Conservation (phyloP, 495 filamentous ascomycete genomes). For the Hyaloscypha finlandica region DNA sequence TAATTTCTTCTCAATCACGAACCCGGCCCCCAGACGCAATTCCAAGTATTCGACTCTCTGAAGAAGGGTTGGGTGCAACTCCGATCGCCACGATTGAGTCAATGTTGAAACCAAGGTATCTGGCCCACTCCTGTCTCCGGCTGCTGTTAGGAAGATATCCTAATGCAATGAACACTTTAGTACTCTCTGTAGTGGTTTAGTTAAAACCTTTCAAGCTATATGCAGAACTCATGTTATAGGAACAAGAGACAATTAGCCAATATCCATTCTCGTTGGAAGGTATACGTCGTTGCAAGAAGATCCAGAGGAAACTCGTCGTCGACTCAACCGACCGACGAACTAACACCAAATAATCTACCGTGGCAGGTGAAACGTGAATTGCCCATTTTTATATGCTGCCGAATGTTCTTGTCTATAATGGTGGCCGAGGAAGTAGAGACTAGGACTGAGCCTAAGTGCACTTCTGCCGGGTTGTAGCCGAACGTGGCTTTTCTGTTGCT, state of each 20-base stretch:
- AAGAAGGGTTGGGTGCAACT: slow-evolving; percentile 25
- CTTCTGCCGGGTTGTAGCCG: slow-evolving; percentile 33
- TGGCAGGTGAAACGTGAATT: slow-evolving; percentile 39
- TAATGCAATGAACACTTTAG: slow-evolving; percentile 23
- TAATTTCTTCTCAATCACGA: too few relatives aligned
- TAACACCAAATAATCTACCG: slow-evolving; percentile 40
- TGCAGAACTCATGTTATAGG: slow-evolving; percentile 31
- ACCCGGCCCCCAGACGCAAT: slow-evolving; percentile 29
- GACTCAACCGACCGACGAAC: slow-evolving; percentile 36
- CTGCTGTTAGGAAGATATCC: slow-evolving; percentile 36
- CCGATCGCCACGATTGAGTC: slow-evolving; percentile 37
- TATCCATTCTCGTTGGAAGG: slow-evolving; percentile 37
- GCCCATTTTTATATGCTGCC: slow-evolving; percentile 37
- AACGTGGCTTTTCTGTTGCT: slow-evolving; percentile 35
- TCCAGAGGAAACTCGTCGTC: slow-evolving; percentile 30
- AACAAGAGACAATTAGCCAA: slow-evolving; percentile 33
- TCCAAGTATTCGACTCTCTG: slow-evolving; percentile 21
- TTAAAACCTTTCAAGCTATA: background rate
- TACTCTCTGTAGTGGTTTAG: slow-evolving; percentile 2
- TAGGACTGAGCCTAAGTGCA: slow-evolving; percentile 32
- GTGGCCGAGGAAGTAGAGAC: slow-evolving; percentile 34
- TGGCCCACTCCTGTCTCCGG: slow-evolving; percentile 27
- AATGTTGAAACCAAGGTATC: slow-evolving; percentile 31
- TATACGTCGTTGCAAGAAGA: slow-evolving; percentile 28
- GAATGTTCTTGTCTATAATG: slow-evolving; percentile 19